Conservation (phyloP, 257 asterid genomes). For the Rehmannia glutinosa region DNA sequence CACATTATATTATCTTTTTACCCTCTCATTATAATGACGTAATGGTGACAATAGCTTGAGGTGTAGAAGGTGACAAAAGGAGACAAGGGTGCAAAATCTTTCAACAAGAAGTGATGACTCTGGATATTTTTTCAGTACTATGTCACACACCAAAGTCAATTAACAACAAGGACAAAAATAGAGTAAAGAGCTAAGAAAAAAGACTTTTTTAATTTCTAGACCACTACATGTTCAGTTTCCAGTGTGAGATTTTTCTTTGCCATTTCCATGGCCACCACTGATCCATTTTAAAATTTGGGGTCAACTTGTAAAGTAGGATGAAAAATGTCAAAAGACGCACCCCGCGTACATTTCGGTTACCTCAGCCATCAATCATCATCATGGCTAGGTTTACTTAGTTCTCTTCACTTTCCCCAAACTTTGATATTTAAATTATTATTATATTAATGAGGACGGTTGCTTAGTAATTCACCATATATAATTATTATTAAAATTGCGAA, state of each 20-base stretch:
- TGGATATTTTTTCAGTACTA: slow-evolving; percentile 14
- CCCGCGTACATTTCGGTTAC: neutral
- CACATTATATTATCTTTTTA: too few species aligned
- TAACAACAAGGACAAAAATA: neutral
- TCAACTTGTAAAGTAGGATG: neutral
- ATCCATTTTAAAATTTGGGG: neutral
- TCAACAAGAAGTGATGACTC: slow-evolving; percentile 29
- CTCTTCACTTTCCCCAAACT: too few species aligned
- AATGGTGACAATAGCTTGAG: slow-evolving; percentile 24
- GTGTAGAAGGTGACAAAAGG: slow-evolving; percentile 43
- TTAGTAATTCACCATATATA: too few species aligned
- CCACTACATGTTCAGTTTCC: slow-evolving; percentile 1
- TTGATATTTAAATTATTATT: too few species aligned
- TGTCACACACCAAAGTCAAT: slow-evolving; percentile 6
- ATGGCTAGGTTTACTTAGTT: too few species aligned
- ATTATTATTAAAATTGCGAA: too few species aligned
- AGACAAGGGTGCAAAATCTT: slow-evolving; percentile 19
- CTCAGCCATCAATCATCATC: neutral
- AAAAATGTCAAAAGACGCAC: neutral
- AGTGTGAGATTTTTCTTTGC: neutral
- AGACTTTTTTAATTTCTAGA: neutral
- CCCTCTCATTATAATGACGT: too few species aligned
- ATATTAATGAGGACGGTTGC: too few species aligned
- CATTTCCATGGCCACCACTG: neutral
- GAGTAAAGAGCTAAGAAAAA: neutral